Evolutionary conservation across 78 protist species (phyloP).

Genomic region (Isochrysis galbana): DNA sequence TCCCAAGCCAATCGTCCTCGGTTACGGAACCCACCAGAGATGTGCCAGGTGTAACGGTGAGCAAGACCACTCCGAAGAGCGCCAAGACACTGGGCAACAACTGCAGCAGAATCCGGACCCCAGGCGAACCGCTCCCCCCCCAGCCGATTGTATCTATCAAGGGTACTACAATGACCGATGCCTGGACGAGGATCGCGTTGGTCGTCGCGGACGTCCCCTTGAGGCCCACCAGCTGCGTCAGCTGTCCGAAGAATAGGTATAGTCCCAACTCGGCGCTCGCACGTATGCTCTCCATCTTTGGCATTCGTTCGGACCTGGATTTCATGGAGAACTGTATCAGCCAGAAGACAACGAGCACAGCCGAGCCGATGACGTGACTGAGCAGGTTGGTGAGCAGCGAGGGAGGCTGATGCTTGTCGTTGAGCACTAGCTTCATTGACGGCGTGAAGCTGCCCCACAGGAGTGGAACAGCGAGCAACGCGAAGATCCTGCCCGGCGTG

Average conservation of each 20-base stretch:
- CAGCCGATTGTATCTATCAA: neutral
- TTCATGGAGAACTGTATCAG: neutral
- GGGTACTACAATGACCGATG: neutral
- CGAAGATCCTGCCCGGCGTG: no score
- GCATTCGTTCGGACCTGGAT: neutral
- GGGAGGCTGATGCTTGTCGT: neutral
- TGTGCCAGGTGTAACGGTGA: neutral
- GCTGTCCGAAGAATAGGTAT: slow-evolving; percentile 1
- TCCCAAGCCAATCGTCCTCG: neutral
- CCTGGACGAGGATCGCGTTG: neutral
- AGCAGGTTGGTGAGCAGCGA: neutral
- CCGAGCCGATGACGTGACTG: neutral
- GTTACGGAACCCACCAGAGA: no score
- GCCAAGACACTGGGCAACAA: neutral
- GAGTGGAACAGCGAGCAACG: neutral
- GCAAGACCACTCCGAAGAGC: neutral
- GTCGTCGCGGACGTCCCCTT: neutral
- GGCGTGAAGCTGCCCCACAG: neutral
- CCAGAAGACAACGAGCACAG: neutral
- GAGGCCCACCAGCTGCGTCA: neutral
- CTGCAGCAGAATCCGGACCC: neutral
- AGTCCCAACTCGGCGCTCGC: neutral
- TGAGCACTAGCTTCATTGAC: neutral
- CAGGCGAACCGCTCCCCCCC: neutral
- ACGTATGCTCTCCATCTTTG: neutral